These are phyloP conservation scores for Globisporangium heterothallicum DNA, from an alignment of 352 stramenopile species.

Conservation along the genomic window DNA sequence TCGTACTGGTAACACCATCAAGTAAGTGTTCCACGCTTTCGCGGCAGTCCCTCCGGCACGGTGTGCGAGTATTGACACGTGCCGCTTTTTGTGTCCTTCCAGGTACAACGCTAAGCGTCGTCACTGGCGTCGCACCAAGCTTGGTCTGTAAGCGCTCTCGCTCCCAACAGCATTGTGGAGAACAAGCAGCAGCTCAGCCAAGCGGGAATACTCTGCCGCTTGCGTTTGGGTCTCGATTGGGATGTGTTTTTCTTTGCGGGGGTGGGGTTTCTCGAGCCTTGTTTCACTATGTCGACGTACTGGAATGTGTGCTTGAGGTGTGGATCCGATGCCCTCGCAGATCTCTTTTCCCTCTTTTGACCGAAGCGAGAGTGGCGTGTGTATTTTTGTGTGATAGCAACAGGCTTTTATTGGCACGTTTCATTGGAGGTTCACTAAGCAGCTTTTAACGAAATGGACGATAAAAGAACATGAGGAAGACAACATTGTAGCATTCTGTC, in stretches of 20 bases:
- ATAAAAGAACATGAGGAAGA: conserved; percentile 15
- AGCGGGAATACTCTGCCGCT: not conserved
- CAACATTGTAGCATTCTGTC: not conserved
- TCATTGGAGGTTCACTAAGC: not conserved
- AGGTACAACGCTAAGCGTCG: conserved; percentile 99
- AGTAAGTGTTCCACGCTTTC: conserved; percentile 52
- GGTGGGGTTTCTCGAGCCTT: not conserved
- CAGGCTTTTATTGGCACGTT: conserved; percentile 6
- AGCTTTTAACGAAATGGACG: conserved; percentile 6
- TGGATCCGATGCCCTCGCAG: too few species aligned
- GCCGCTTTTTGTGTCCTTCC: not conserved
- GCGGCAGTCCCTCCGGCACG: too few species aligned
- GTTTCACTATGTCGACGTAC: not conserved
- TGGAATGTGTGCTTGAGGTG: too few species aligned
- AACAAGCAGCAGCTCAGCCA: conserved; percentile 7
- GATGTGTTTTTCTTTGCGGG: too few species aligned
- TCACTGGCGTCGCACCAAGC: conserved; percentile 99
- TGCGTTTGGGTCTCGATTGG: not conserved
- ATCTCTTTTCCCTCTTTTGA: not conserved
- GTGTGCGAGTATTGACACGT: too few species aligned
- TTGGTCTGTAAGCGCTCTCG: conserved; percentile 94
- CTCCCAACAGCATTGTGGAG: not conserved
- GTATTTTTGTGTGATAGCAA: conserved; percentile 10
- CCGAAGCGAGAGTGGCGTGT: not conserved
- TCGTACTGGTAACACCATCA: conserved; percentile 99